Evolutionary conservation across 306 rosid species (phyloP), one percentile per base, ranked within the genome.

Genomic region (Malus asiatica): DNA sequence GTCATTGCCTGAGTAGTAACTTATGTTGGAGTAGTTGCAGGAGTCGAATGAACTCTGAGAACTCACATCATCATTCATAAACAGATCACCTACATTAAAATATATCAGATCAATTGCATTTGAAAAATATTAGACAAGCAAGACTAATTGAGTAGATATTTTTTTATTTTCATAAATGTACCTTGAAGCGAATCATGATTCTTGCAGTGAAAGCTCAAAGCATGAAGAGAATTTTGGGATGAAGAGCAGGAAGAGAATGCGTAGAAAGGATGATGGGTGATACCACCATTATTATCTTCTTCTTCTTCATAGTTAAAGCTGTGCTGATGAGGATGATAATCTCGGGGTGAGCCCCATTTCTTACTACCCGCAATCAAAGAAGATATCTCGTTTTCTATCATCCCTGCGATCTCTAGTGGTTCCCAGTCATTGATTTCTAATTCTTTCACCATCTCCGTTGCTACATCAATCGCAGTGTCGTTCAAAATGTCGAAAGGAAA

Each of bases 371-470:
- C 91, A 59, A 90, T 81, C 29, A 91, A 64, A 81, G 85, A 65
- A 65, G 76, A 76, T 76, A 90, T 84, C 84, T 91, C 96, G 22
- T 90, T 80, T 77, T 91, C 93, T 79, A 94, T 94, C 95, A 86
- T 91, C 77, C 72, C 78, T 55, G 97, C 93, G 15, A 94, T 91
- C 78, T 91, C 95, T 16, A 51, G 15, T 23, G 97, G 95, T 69
- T 86, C 89, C 89, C 90, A 87, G 72, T 92, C 93, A 20, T 75
- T 84, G 11, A 94, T 90, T 73, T 90, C 96, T 80, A 91, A 84
- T 68, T 94, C 98, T 78, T 87, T 83, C 14, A 94, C 97, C 98
- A 94, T 94, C 88, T 94, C 97, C 13, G 75, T 76, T 0, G 97
- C 96, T 44, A 94, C 98, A 48, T 84, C 90, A 55, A 86, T 82